Evolutionary conservation across 257 asterid species (phyloP).

Genomic region (Asclepias syriaca): DNA sequence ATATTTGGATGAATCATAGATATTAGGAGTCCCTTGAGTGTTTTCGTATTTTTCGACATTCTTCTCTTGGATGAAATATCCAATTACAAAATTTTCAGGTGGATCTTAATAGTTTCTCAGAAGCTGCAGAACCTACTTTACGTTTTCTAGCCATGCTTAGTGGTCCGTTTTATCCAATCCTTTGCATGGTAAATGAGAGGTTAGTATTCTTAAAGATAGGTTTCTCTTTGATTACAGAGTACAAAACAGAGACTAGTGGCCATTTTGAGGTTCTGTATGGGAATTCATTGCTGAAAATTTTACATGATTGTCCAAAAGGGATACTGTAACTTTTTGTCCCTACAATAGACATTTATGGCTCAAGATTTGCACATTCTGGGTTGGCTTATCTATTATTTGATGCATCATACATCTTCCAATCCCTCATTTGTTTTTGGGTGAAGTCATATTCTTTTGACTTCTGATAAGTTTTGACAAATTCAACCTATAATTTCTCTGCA

Average conservation of each 20-base stretch:
- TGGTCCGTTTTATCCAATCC: conserved; percentile 90
- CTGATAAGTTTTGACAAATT: not conserved
- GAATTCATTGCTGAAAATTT: not conserved
- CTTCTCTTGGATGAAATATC: conserved; percentile 23
- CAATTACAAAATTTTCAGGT: conserved; percentile 46
- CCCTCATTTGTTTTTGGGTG: not conserved
- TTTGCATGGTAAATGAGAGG: conserved; percentile 83
- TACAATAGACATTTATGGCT: not conserved
- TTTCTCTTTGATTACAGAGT: not conserved
- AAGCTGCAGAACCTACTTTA: conserved; percentile 72
- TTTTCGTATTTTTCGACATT: conserved; percentile 13
- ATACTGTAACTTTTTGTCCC: not conserved
- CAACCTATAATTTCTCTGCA: not conserved
- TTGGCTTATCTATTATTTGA: not conserved
- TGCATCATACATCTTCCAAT: not conserved
- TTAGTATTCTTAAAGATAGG: conserved; percentile 24
- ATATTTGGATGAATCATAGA: conserved; percentile 14
- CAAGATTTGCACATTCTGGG: not conserved
- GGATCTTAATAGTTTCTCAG: conserved; percentile 78
- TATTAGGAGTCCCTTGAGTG: conserved; percentile 15
- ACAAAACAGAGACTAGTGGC: not conserved
- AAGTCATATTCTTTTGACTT: not conserved
- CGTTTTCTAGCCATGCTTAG: conserved; percentile 92
- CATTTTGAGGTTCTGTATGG: no score
- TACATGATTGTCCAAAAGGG: not conserved